These are phyloP conservation scores for Piper betle DNA, from an alignment of 164 flowering plant genomes.

Conservation along the genomic window DNA sequence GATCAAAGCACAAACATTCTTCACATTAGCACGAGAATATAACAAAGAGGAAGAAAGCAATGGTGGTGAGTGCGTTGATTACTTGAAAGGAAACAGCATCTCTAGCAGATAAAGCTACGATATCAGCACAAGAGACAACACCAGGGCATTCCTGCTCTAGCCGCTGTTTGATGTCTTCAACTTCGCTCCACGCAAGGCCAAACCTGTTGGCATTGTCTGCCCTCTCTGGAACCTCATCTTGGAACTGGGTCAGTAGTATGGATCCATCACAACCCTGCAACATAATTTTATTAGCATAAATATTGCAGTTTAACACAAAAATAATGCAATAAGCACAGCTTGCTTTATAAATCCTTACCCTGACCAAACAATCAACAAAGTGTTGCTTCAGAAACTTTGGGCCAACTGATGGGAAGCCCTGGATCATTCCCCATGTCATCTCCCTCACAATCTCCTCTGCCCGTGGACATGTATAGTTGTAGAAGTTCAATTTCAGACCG, in stretches of 20 bases:
- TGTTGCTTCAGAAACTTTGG: slow-evolving; percentile 46
- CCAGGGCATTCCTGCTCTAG: slow-evolving; percentile 28
- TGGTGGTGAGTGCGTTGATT: neutral
- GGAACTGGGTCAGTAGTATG: slow-evolving; percentile 23
- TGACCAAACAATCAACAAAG: slow-evolving; percentile 58
- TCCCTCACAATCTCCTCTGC: slow-evolving; percentile 27
- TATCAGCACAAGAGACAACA: slow-evolving; percentile 63
- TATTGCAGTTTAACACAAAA: too few relatives aligned
- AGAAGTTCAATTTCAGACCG: slow-evolving; percentile 19
- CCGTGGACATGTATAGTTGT: slow-evolving; percentile 20
- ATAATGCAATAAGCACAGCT: too few relatives aligned
- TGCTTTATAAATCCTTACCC: slow-evolving; percentile 22
- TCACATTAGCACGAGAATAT: too few relatives aligned
- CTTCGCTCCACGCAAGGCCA: slow-evolving; percentile 26
- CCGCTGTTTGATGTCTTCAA: slow-evolving; percentile 26
- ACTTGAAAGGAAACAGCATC: slow-evolving; percentile 56
- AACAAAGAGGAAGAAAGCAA: too few relatives aligned
- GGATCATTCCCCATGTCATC: slow-evolving; percentile 20
- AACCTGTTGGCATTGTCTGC: slow-evolving; percentile 24
- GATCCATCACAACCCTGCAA: slow-evolving; percentile 53
- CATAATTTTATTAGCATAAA: too few relatives aligned
- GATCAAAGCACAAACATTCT: neutral
- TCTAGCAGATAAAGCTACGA: slow-evolving; percentile 49
- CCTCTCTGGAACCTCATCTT: slow-evolving; percentile 25
- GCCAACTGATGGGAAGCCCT: slow-evolving; percentile 18